phyloP scores from a whole-genome alignment of 2,329 filamentous ascomycete genomes.

The Albifimbria verrucaria region DNA sequence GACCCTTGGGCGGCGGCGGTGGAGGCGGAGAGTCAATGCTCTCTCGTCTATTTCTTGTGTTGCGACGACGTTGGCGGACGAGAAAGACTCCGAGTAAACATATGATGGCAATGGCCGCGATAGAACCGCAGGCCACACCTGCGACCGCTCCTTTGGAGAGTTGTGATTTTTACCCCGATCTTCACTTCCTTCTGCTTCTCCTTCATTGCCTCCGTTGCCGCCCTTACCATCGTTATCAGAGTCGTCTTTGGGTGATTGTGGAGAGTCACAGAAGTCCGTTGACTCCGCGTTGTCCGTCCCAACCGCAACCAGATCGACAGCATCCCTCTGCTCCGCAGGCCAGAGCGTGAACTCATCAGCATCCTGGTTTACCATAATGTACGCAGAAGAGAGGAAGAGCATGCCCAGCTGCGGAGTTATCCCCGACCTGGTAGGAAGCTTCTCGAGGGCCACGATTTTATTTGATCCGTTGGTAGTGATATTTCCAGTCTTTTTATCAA shows the following conservation, averaged over 20 bases:
- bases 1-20: background rate
- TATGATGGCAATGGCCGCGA: background rate
- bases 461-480: constrained; percentile 1
- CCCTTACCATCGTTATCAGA: too few relatives aligned
- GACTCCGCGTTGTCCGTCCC: background rate
- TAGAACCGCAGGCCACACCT: background rate
- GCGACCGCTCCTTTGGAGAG: background rate
- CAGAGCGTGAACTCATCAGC: constrained; percentile 12
- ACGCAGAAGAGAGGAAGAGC: constrained; percentile 11
- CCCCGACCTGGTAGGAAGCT: background rate
- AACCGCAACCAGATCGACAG: constrained; percentile 7
- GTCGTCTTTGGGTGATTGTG: too few relatives aligned
- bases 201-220: background rate
- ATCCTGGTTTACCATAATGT: constrained; percentile 9
- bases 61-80: background rate
- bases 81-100: background rate
- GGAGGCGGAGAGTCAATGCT: background rate
- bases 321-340: constrained; percentile 9
- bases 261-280: background rate
- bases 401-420: constrained; percentile 6
- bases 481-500: constrained; percentile 1
- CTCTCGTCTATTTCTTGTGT: background rate
- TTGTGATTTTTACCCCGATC: background rate
- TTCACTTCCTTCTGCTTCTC: background rate
- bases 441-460: constrained; percentile 4